These are phyloP conservation scores for Linaria vulgaris DNA, from an alignment of 257 asterid species.

Conservation along the genomic window DNA sequence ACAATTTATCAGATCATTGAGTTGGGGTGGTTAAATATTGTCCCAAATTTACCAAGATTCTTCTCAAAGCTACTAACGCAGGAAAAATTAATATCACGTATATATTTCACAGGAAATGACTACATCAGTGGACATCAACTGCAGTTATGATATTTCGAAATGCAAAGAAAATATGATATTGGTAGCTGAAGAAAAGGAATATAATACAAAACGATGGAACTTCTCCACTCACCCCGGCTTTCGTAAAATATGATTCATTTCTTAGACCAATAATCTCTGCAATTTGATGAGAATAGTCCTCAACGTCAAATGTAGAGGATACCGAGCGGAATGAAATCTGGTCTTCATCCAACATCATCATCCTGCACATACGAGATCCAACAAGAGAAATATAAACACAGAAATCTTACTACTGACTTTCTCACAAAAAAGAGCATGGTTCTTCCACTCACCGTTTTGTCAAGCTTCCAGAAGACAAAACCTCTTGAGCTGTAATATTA, in stretches of 20 bases:
- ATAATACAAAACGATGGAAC: slow-evolving; percentile 4
- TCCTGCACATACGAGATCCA: slow-evolving; percentile 43
- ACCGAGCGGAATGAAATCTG: slow-evolving; percentile 94
- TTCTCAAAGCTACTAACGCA: slow-evolving; percentile 3
- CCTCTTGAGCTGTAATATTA: slow-evolving; percentile 96
- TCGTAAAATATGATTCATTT: slow-evolving; percentile 76
- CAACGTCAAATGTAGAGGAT: slow-evolving; percentile 85
- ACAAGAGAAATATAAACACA: slow-evolving; percentile 10
- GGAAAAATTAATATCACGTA: neutral
- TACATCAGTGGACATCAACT: neutral
- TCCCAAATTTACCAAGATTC: neutral
- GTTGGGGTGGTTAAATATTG: too few relatives aligned
- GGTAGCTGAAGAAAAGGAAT: neutral
- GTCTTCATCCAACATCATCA: slow-evolving; percentile 99
- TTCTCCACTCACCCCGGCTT: slow-evolving; percentile 80
- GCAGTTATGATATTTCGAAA: neutral
- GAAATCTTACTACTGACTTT: neutral
- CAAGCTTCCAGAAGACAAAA: slow-evolving; percentile 88
- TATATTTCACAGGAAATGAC: neutral
- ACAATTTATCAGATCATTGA: too few relatives aligned
- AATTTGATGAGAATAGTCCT: slow-evolving; percentile 97
- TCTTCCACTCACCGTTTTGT: slow-evolving; percentile 74
- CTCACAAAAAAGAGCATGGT: slow-evolving; percentile 19
- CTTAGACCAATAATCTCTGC: slow-evolving; percentile 95
- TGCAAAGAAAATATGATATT: neutral